These are phyloP conservation scores for Ophiocordyceps australis DNA, from an alignment of 2,329 filamentous ascomycete genomes.

Conservation along the genomic window DNA sequence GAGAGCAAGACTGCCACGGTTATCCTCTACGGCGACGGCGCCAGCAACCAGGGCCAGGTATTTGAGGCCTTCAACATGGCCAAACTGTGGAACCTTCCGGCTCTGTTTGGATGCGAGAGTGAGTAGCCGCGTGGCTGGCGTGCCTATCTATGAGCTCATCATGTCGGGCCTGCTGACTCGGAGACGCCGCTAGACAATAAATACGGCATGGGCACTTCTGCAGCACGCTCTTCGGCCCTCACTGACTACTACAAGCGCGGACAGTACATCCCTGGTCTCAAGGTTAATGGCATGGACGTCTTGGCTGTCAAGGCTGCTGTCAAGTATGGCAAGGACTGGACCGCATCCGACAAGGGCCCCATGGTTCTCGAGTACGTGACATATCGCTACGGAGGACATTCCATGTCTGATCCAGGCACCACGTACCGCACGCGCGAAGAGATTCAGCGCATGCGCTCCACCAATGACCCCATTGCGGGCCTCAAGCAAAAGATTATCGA, in stretches of 20 bases:
- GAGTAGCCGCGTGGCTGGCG: constrained; percentile 19
- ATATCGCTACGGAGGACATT: constrained; percentile 98
- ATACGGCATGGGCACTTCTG: constrained; percentile 98
- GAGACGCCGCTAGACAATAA: constrained; percentile 68
- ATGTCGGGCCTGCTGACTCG: constrained; percentile 3
- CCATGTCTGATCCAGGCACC: constrained; percentile 98
- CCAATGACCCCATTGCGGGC: constrained; percentile 94
- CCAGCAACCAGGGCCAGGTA: constrained; percentile 97
- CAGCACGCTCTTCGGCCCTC: constrained; percentile 80
- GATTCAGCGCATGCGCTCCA: constrained; percentile 98
- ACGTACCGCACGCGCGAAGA: constrained; percentile 99
- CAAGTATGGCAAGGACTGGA: constrained; percentile 82
- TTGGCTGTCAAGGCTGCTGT: constrained; percentile 95
- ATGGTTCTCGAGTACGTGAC: constrained; percentile 98
- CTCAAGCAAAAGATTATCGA: constrained; percentile 97
- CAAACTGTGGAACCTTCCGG: constrained; percentile 92
- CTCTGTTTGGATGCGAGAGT: constrained; percentile 98
- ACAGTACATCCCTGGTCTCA: constrained; percentile 97
- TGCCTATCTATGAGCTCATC: neutral
- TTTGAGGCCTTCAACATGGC: constrained; percentile 99
- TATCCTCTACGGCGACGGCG: constrained; percentile 92
- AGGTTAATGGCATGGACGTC: constrained; percentile 99
- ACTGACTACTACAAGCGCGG: constrained; percentile 99
- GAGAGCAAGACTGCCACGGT: constrained; percentile 72
- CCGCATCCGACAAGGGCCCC: constrained; percentile 67